Conservation (phyloP, 148 eudicot genomes). For the Cornus florida region DNA sequence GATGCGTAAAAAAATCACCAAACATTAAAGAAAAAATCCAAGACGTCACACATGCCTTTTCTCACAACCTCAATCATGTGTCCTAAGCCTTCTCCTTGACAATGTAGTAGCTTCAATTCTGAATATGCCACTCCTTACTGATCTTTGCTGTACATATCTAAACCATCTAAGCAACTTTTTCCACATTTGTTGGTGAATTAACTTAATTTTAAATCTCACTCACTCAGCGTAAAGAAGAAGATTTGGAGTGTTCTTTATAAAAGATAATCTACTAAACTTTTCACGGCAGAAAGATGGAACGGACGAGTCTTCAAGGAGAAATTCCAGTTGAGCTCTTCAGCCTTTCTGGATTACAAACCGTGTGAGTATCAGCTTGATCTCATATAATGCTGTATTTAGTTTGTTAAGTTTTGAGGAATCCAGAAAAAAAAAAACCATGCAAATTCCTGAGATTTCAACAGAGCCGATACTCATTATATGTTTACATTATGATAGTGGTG, state of each 20-base stretch:
- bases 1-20: no score
- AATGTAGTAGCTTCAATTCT: neutral
- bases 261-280: neutral
- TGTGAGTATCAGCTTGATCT: constrained; percentile 7
- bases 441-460: neutral
- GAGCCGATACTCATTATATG: neutral
- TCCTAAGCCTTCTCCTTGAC: neutral
- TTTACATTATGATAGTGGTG: neutral
- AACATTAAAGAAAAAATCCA: no score
- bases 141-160: no score
- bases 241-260: neutral
- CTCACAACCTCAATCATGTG: neutral
- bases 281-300: neutral
- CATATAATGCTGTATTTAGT: neutral
- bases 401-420: neutral
- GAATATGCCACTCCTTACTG: no score
- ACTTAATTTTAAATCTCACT: neutral
- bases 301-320: constrained; percentile 44
- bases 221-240: neutral
- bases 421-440: neutral
- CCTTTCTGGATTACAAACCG: neutral
- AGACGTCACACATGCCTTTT: neutral
- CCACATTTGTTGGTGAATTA: neutral
- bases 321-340: constrained; percentile 41
- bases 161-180: neutral